A percentile compares a stretch with the other conserved stretches of the same genome.
Evolutionary conservation across 2,329 filamentous ascomycete species (phyloP).

Genomic region (Arthrobotrys conoides): DNA sequence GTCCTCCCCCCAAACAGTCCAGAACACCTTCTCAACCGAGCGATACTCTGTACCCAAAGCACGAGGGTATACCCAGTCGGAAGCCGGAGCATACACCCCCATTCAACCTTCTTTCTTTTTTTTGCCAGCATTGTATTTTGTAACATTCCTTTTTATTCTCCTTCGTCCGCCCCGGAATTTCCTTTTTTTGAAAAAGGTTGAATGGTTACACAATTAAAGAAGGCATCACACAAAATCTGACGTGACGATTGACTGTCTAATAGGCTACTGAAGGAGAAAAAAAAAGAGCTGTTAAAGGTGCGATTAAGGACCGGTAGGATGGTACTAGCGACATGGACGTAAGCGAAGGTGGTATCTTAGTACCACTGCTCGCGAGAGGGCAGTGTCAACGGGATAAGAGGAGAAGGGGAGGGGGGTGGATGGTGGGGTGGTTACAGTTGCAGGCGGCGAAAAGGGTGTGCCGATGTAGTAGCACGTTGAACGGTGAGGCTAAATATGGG

Average conservation of each 20-base stretch:
- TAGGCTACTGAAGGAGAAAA: background rate
- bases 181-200: background rate
- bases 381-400: constrained; percentile 1
- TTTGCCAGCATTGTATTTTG: background rate
- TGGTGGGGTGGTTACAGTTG: constrained; percentile 45
- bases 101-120: background rate
- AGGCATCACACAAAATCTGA: constrained; percentile 44
- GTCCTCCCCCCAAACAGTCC: constrained; percentile 14
- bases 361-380: constrained; percentile 26
- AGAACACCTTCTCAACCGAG: constrained; percentile 10
- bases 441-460: constrained; percentile 19
- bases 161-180: background rate
- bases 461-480: constrained; percentile 39
- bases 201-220: constrained; percentile 34
- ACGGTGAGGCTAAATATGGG: constrained; percentile 23
- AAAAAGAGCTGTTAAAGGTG: background rate
- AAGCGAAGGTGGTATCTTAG: constrained; percentile 32
- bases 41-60: constrained; percentile 9
- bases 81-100: constrained; percentile 10
- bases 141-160: constrained; percentile 4
- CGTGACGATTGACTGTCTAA: constrained; percentile 43
- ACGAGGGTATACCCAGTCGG: constrained; percentile 14
- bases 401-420: constrained; percentile 9
- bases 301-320: constrained; percentile 18
- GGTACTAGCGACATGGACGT: constrained; percentile 43